Percentiles rank a stretch among this genome's conserved stretches.
Conservation (phyloP, 1,139 yeast species). For the Protomyces inundatus region DNA sequence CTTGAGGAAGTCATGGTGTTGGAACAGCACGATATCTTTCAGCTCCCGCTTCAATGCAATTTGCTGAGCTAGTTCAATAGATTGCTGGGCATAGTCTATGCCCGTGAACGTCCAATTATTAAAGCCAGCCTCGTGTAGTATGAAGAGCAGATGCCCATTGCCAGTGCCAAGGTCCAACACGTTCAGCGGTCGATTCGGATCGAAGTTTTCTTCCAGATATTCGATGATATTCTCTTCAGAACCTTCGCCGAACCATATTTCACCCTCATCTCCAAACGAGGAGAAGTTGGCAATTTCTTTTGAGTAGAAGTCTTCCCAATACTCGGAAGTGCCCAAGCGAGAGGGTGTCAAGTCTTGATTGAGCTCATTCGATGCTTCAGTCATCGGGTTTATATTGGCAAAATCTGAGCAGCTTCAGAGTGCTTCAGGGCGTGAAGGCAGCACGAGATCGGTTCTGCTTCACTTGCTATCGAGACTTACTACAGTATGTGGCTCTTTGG, state of each 20-base stretch:
- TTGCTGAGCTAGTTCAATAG: conserved; percentile 64
- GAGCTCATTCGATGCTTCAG: background rate
- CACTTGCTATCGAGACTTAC: too few species aligned
- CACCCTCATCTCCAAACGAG: conserved; percentile 81
- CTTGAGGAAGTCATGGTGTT: conserved; percentile 39
- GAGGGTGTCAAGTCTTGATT: conserved; percentile 43
- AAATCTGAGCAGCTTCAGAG: too few species aligned
- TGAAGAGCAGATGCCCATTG: conserved; percentile 80
- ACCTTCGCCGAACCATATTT: conserved; percentile 90
- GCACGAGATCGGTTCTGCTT: too few species aligned
- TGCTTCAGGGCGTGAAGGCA: too few species aligned
- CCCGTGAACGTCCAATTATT: conserved; percentile 53
- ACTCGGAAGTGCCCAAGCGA: conserved; percentile 69
- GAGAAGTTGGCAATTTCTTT: conserved; percentile 65
- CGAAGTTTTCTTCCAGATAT: conserved; percentile 48
- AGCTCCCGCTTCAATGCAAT: conserved; percentile 48
- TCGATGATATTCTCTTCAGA: conserved; percentile 79
- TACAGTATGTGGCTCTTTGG: too few species aligned
- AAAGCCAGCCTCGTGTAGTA: conserved; percentile 58
- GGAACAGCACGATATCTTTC: conserved; percentile 41
- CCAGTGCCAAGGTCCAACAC: conserved; percentile 91
- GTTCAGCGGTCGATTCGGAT: background rate
- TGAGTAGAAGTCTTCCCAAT: conserved; percentile 85
- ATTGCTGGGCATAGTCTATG: conserved; percentile 75
- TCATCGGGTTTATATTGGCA: too few species aligned